Evolutionary conservation across 805 yeast genomes (phyloP), one percentile per base, ranked within the genome.

Genomic region (Suhomyces sp.): DNA sequence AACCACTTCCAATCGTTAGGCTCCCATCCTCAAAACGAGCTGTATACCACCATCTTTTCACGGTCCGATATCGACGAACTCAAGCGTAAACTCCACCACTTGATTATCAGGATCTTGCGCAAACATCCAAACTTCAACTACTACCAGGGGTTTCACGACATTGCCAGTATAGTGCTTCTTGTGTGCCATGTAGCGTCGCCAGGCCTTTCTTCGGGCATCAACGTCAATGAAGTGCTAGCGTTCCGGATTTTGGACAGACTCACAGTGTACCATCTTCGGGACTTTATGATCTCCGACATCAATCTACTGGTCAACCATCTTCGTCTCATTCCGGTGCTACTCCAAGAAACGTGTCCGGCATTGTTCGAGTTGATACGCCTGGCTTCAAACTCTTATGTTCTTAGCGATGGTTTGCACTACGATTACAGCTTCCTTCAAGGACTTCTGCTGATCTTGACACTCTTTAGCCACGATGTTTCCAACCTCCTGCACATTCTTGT

Each of bases 141-240:
- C 67, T 93, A 91, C 66, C 99, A 93, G 68, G 99, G 99, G 0
- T 89, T 80, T 66, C 98, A 93, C 67, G 98, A 94, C 60, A 74
- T 94, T 19, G 91, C 89, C 1, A 77, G 88, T 35, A 77, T 87
- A 4, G 72, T 88, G 6, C 69, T 87, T 4, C 63, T 86, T 15
- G 80, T 86, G 1, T 81, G 83, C 57, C 62, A 60, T 35, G 60
- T 62, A 17, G 54, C 53, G 7, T 13, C 21, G 21, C 20, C 17
- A 55, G 56, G 3, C 45, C 53, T 12, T 44, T 20, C 35, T 50
- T 15, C 52, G 41, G 49, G 25, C 24, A 39, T 37, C 24, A n/a
- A 17, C 3, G 24, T 47, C 19, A 39, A 47, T 19, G 75, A 71
- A 58, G 50, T 53, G n/a, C 48, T 62, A 35, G 67, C 78, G 2